Percentiles rank a stretch among this genome's conserved stretches.
Conservation (phyloP, 768 basidiomycete species). For the Rossbeevera mucosa region DNA sequence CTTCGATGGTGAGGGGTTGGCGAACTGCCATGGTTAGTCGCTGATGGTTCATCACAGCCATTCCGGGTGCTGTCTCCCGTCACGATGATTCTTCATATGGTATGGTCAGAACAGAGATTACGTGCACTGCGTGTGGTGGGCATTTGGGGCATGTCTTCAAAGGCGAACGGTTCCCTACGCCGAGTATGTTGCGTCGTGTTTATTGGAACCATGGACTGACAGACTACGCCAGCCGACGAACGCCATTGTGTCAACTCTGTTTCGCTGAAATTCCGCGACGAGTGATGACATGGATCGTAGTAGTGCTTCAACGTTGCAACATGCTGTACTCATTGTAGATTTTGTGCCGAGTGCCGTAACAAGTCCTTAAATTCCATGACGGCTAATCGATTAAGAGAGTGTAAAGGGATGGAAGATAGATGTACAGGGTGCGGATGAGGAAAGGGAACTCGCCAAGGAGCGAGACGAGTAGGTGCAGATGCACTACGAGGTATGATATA, state of each 20-base stretch:
- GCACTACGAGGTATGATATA: not conserved
- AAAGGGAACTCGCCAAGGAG: constrained; percentile 3
- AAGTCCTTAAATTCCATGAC: constrained; percentile 12
- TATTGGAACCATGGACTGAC: not conserved
- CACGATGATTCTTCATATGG: constrained; percentile 69
- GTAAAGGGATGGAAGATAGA: constrained; percentile 16
- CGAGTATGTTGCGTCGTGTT: constrained; percentile 47
- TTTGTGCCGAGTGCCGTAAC: not conserved
- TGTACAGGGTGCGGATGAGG: constrained; percentile 20
- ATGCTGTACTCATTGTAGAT: not conserved
- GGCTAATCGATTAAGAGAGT: constrained; percentile 21
- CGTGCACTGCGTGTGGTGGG: constrained; percentile 85
- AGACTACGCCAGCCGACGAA: constrained; percentile 55
- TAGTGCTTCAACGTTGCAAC: not conserved
- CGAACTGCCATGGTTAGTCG: not conserved
- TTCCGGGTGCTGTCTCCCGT: constrained; percentile 81
- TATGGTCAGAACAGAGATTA: constrained; percentile 78
- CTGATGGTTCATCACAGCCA: constrained; percentile 45
- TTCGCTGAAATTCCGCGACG: constrained; percentile 68
- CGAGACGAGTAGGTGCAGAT: constrained; percentile 7
- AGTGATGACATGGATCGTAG: constrained; percentile 2
- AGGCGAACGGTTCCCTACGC: constrained; percentile 78
- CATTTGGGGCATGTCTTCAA: constrained; percentile 96
- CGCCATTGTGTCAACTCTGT: constrained; percentile 90
- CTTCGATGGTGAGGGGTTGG: constrained; percentile 65